Evolutionary conservation across 2,329 filamentous ascomycete species (phyloP).

Genomic region (Rutstroemia sp.): DNA sequence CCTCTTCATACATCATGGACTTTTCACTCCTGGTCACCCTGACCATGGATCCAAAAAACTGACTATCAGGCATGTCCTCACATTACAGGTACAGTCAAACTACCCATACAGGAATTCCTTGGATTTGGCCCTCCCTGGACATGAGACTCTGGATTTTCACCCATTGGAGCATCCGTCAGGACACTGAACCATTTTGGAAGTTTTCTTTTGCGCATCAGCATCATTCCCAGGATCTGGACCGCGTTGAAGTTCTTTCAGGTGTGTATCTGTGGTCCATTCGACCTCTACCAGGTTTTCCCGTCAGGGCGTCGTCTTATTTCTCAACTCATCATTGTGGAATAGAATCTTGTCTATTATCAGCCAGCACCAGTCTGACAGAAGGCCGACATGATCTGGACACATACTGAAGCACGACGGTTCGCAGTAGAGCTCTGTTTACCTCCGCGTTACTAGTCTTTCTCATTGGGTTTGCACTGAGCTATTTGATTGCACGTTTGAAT

Average conservation of each 20-base stretch:
- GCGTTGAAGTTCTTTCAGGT: neutral
- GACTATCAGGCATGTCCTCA: neutral
- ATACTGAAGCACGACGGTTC: no score
- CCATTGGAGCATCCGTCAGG: neutral
- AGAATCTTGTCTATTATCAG: no score
- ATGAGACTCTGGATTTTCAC: conserved; percentile 3
- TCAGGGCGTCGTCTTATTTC: neutral
- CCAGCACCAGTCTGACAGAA: no score
- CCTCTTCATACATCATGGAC: neutral
- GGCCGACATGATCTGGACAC: no score
- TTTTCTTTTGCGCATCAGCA: no score
- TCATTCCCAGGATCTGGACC: neutral
- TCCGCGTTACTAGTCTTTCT: no score
- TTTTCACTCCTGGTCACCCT: conserved; percentile 6
- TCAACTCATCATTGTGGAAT: neutral
- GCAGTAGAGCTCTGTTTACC: no score
- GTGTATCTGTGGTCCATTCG: conserved; percentile 3
- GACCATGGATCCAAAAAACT: conserved; percentile 9
- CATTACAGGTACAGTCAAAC: conserved; percentile 9
- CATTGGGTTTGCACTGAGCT: no score
- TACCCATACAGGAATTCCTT: conserved; percentile 4
- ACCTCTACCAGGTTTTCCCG: neutral
- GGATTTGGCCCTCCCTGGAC: conserved; percentile 1
- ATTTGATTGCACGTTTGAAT: no score
- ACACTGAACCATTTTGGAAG: neutral